These are phyloP conservation scores for Neurospora hispaniola DNA, from an alignment of 495 filamentous ascomycete species.

Conservation along the genomic window DNA sequence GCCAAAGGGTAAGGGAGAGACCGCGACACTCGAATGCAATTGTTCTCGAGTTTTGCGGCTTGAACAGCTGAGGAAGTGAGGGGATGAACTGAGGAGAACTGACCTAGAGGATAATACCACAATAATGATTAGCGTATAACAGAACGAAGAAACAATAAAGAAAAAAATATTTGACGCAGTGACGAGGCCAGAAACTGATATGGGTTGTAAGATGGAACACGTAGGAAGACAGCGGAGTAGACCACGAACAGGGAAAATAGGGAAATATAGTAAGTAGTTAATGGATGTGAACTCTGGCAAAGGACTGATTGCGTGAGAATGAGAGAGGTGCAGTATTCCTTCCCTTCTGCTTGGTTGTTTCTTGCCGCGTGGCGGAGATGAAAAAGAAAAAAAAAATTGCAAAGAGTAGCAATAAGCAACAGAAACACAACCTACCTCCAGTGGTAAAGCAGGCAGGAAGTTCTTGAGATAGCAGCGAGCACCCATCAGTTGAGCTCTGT, in stretches of 20 bases:
- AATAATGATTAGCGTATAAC: neutral
- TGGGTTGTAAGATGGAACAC: neutral
- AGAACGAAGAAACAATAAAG: neutral
- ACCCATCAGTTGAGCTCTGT: neutral
- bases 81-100: neutral
- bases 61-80: neutral
- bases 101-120: neutral
- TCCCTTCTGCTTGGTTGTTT: neutral
- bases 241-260: neutral
- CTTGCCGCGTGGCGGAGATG: neutral
- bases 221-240: neutral
- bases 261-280: neutral
- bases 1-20: neutral
- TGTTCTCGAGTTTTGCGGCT: neutral
- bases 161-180: neutral
- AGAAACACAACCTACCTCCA: neutral
- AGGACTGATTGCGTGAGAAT: neutral
- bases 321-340: neutral
- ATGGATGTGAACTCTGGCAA: neutral
- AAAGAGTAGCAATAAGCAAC: neutral
- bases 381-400: neutral
- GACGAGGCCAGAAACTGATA: neutral
- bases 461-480: neutral
- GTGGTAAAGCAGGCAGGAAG: neutral
- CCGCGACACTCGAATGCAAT: neutral